These are phyloP conservation scores for Penicillium oxalicum DNA, from an alignment of 2,329 filamentous ascomycete species.

Conservation along the genomic window DNA sequence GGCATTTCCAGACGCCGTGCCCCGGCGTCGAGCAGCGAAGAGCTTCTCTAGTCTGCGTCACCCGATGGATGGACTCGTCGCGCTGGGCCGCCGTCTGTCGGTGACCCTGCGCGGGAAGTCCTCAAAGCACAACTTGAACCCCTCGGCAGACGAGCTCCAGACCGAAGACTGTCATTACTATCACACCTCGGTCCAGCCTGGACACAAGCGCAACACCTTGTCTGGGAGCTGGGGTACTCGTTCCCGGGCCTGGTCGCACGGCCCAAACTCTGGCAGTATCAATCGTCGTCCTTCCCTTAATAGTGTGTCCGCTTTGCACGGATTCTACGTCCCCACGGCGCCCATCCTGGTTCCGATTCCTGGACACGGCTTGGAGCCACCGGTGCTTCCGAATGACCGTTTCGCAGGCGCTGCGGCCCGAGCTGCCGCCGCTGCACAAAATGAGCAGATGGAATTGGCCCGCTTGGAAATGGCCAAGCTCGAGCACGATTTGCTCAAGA, in stretches of 20 bases:
- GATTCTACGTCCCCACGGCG: conserved; percentile 28
- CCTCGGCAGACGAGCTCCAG: conserved; percentile 11
- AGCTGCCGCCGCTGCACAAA: conserved; percentile 46
- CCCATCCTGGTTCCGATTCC: conserved; percentile 30
- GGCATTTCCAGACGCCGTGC: conserved; percentile 26
- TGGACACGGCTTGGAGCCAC: conserved; percentile 33
- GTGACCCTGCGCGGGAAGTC: conserved; percentile 37
- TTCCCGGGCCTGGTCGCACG: conserved; percentile 25
- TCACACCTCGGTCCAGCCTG: conserved; percentile 10
- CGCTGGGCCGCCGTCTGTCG: conserved; percentile 38
- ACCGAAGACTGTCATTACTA: conserved; percentile 14
- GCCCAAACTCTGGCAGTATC: conserved; percentile 18
- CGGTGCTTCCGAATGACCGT: conserved; percentile 36
- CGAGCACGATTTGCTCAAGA: conserved; percentile 27
- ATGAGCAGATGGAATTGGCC: conserved; percentile 29
- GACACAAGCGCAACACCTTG: conserved; percentile 17
- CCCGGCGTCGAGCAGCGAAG: conserved; percentile 33
- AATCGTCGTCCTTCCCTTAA: conserved; percentile 34
- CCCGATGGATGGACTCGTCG: conserved; percentile 37
- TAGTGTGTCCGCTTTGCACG: conserved; percentile 30
- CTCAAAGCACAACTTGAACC: conserved; percentile 23
- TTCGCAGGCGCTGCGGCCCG: conserved; percentile 42
- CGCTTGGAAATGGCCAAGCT: conserved; percentile 23
- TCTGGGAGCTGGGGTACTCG: conserved; percentile 22
- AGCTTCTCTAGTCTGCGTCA: conserved; percentile 41